phyloP scores from a whole-genome alignment of 345 rosid genomes.

The Salix suchowensis region DNA sequence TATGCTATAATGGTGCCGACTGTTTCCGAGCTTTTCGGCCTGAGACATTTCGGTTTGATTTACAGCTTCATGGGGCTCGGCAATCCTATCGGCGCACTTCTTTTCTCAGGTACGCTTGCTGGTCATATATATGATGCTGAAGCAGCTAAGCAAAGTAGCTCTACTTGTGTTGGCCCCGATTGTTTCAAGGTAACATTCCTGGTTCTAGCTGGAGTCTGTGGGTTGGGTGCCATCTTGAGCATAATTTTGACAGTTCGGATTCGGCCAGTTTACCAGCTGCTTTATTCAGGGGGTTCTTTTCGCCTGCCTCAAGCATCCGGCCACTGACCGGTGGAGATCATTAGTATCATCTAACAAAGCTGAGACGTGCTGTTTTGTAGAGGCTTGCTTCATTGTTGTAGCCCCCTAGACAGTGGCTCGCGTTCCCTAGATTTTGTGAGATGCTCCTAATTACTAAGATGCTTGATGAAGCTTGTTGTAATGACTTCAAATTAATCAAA shows the following conservation, averaged over 20 bases:
- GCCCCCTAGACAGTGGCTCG: background rate
- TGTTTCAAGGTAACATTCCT: conserved; percentile 82
- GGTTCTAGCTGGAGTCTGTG: conserved; percentile 66
- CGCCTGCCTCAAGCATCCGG: conserved; percentile 44
- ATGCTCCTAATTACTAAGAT: background rate
- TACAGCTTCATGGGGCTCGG: conserved; percentile 76
- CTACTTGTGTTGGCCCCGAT: conserved; percentile 69
- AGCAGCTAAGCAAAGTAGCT: conserved; percentile 75
- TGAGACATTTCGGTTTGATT: conserved; percentile 78
- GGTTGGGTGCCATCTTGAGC: conserved; percentile 61
- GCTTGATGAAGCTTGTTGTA: background rate
- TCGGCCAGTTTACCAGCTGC: conserved; percentile 86
- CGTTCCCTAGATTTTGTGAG: background rate
- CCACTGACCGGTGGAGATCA: conserved; percentile 22
- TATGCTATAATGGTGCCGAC: conserved; percentile 69
- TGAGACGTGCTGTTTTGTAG: background rate
- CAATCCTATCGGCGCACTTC: conserved; percentile 82
- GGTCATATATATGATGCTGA: conserved; percentile 77
- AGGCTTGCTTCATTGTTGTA: background rate
- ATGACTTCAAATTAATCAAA: background rate
- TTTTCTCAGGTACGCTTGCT: conserved; percentile 80
- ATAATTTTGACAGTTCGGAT: conserved; percentile 63
- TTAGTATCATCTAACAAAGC: background rate
- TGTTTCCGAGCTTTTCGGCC: conserved; percentile 86
- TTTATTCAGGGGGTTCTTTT: conserved; percentile 77